These are phyloP conservation scores for Phytophthora rubi DNA, from an alignment of 352 stramenopile species.

Conservation along the genomic window DNA sequence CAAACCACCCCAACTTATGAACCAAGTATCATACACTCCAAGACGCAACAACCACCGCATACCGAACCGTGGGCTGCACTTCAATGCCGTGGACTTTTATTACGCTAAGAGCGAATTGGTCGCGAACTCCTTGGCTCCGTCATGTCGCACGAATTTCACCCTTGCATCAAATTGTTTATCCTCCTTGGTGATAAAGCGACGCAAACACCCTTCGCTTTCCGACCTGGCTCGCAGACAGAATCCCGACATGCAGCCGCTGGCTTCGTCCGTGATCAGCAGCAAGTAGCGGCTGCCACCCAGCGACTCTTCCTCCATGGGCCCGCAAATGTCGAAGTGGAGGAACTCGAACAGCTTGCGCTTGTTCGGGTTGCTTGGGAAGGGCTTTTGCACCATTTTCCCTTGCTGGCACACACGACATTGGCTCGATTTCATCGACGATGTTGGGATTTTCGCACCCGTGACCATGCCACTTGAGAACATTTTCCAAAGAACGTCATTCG, in stretches of 20 bases:
- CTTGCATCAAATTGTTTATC: constrained; percentile 10
- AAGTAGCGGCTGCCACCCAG: constrained; percentile 21
- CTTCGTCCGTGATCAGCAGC: constrained; percentile 28
- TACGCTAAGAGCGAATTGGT: constrained; percentile 20
- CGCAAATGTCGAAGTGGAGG: constrained; percentile 28
- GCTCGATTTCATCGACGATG: constrained; percentile 1
- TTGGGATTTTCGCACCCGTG: background rate
- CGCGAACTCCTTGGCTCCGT: constrained; percentile 19
- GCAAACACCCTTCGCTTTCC: constrained; percentile 23
- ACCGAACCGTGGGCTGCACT: constrained; percentile 17
- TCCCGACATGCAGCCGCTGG: constrained; percentile 31
- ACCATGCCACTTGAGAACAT: background rate
- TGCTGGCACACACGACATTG: constrained; percentile 23
- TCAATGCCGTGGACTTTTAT: constrained; percentile 11
- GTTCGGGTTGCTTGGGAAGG: constrained; percentile 13
- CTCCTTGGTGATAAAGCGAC: background rate
- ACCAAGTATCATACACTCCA: too few species aligned
- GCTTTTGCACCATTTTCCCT: constrained; percentile 35
- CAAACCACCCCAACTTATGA: too few species aligned
- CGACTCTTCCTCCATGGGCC: constrained; percentile 21
- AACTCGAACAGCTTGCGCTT: constrained; percentile 20
- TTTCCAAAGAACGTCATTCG: background rate
- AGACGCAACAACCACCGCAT: background rate
- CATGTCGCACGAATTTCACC: constrained; percentile 26
- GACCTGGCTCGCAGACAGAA: constrained; percentile 28